Evolutionary conservation across 768 basidiomycete genomes (phyloP), one percentile per base, ranked within the genome.

Genomic region (Calocybe indica): DNA sequence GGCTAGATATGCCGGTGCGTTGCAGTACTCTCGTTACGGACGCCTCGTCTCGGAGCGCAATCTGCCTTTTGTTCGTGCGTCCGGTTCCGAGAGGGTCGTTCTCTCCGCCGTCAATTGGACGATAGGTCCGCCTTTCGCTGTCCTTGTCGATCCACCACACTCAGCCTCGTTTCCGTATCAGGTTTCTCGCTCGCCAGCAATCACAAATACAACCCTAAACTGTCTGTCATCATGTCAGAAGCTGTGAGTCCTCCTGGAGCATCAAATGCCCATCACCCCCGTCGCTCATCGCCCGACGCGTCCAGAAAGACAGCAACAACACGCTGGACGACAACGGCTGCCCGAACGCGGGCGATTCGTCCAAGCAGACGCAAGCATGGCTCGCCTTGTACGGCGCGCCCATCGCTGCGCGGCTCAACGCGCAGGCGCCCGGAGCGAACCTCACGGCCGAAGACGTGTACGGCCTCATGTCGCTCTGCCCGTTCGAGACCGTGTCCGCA

Each of bases 51-150:
- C 31, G 12, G 11, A 22, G 15, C 13, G 35, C 31, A 43, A 43
- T 30, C 29, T 43, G 6, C 42, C 42, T 0, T 78, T 76, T 39
- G 67, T 78, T 0, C 63, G 75, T 29, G 64, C 75, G 0, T 70
- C 72, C 50, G 70, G 73, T 11, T 72, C 73, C 2, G 57, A 66
- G 7, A 77, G 89, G 10, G 86, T 90, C 4, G 68, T 88, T 3
- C 62, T 75, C 12, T 82, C 84, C 13, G 87, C 87, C 1, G 67
- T 59, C 5, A 88, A 87, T 56, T 91, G 89, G 88, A 75, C 75
- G 5, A 87, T 82, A 40, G 14, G 52, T n/a, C 14, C 7, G 46
- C 3, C 0, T 2, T 14, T 9, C 35, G 56, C 86, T 28, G 60
- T 60, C 15, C 44, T 64, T 8, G 55, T 66, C 5, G 67, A 71